A percentile compares a stretch with the other conserved stretches of the same genome.
phyloP scores from a whole-genome alignment of 805 yeast genomes.

The Yarrowia osloensis region DNA sequence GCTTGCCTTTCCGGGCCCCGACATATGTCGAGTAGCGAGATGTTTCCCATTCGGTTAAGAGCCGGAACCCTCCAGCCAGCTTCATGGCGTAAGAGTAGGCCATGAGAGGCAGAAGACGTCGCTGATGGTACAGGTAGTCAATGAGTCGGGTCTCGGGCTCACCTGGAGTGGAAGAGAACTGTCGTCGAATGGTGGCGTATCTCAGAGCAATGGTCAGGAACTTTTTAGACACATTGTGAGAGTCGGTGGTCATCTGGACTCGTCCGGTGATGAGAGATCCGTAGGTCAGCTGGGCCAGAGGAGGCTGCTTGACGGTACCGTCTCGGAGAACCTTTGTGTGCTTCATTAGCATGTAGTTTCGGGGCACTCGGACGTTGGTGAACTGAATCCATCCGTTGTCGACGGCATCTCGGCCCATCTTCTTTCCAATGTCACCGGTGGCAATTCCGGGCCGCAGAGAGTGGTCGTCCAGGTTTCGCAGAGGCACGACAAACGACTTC shows the following conservation, averaged over 20 bases:
- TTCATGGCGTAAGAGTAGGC: conserved; percentile 77
- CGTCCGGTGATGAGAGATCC: conserved; percentile 87
- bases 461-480: conserved; percentile 69
- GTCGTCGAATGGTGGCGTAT: conserved; percentile 87
- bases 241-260: conserved; percentile 85
- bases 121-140: conserved; percentile 87
- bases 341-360: conserved; percentile 77
- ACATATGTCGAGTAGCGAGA: too few relatives aligned
- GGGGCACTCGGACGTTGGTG: conserved; percentile 78
- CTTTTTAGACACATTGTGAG: conserved; percentile 76
- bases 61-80: conserved; percentile 69
- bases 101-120: conserved; percentile 77
- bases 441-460: conserved; percentile 75
- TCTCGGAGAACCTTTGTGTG: conserved; percentile 70
- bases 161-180: conserved; percentile 59
- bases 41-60: too few relatives aligned
- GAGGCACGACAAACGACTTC: conserved; percentile 86
- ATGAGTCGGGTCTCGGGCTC: conserved; percentile 70
- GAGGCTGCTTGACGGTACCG: conserved; percentile 74
- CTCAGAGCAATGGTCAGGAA: conserved; percentile 82
- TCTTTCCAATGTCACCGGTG: conserved; percentile 89
- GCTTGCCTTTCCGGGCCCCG: too few relatives aligned
- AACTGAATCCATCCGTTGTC: conserved; percentile 98
- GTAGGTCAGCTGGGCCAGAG: conserved; percentile 84
- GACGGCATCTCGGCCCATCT: conserved; percentile 95